Conservation (phyloP, 2,329 filamentous ascomycete genomes). For the Cordyceps javanica region DNA sequence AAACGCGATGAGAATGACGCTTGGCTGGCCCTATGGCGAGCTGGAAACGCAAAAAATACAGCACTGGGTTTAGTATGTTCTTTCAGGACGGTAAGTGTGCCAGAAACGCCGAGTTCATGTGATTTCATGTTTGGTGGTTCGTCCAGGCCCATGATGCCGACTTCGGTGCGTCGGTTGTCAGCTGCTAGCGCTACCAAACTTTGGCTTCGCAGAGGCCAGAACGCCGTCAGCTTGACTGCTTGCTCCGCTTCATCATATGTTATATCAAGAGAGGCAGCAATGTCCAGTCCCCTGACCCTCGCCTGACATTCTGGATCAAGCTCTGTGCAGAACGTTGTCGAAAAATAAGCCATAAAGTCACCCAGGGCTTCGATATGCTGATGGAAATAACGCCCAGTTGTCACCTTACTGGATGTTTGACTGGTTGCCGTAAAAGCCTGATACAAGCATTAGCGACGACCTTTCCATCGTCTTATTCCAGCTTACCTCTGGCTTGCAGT, state of each 20-base stretch:
- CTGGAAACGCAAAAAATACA: conserved; percentile 76
- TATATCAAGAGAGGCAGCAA: conserved; percentile 64
- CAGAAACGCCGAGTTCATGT: conserved; percentile 72
- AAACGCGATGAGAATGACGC: conserved; percentile 59
- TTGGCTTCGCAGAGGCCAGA: conserved; percentile 50
- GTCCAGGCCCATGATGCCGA: conserved; percentile 70
- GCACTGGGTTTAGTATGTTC: conserved; percentile 66
- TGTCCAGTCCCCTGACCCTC: conserved; percentile 36
- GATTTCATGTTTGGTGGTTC: conserved; percentile 51
- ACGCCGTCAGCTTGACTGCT: conserved; percentile 56
- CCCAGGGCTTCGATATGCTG: conserved; percentile 53
- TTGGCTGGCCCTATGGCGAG: conserved; percentile 61
- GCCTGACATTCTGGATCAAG: conserved; percentile 43
- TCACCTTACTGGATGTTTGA: conserved; percentile 2
- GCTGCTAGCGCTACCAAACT: conserved; percentile 35
- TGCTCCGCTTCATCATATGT: conserved; percentile 67
- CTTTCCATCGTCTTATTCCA: not conserved
- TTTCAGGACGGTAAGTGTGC: conserved; percentile 72
- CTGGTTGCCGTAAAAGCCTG: conserved; percentile 58
- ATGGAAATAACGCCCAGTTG: conserved; percentile 65
- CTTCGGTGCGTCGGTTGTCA: conserved; percentile 58
- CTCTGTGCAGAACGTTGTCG: conserved; percentile 44
- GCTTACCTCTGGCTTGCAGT: conserved; percentile 41
- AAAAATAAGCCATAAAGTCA: conserved; percentile 47
- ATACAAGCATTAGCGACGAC: conserved; percentile 23